Evolutionary conservation across 2,329 filamentous ascomycete genomes (phyloP), one percentile per base, ranked within the genome.

Genomic region (Aschersonia sp.): DNA sequence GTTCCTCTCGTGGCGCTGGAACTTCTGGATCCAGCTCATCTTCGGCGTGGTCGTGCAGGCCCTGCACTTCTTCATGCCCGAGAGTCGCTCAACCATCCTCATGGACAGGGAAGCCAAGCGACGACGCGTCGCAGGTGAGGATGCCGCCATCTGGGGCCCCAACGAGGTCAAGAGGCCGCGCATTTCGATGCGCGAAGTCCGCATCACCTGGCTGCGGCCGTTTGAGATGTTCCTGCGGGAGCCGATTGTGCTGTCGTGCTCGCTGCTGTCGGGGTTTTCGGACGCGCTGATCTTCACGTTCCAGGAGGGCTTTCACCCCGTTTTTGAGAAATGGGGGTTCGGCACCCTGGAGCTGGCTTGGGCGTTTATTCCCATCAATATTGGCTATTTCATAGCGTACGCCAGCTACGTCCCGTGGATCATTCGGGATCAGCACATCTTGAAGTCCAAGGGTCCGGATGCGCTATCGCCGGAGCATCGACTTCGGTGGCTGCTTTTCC

Each of bases 11-110:
- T 91, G 85, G 85, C 73, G 75, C 52, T 89, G 58, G 58, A 54
- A 40, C 30, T 46, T 89, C 61, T 92, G 86, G 85, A 84, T 89
- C 51, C 84, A 89, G 62, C 74, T 91, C 52, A 87, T 89, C 55
- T 79, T 91, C 45, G 85, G 85, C n/a, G 81, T 65, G 5, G 72
- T 77, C 35, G 77, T 87, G 2, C 84, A 89, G 58, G 30, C 75
- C 4, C 59, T 84, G 3, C 84, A 88, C 59, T 67, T 83, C 46
- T 59, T 84, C 51, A 69, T 92, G 1, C 85, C 85, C 1, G 86
- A 92, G 62, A 91, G 86, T 0, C 74, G 85, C 46, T 75, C 78
- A 0, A 86, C 82, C 2, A 75, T 88, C 50, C 73, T 91, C 68
- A 80, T 92, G 72, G 81, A 91, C 65, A 70, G 70, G 1, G 85